Base-by-base conservation (phyloP, 208 protist genomes). In the Balamuthia mandrillaris region DNA sequence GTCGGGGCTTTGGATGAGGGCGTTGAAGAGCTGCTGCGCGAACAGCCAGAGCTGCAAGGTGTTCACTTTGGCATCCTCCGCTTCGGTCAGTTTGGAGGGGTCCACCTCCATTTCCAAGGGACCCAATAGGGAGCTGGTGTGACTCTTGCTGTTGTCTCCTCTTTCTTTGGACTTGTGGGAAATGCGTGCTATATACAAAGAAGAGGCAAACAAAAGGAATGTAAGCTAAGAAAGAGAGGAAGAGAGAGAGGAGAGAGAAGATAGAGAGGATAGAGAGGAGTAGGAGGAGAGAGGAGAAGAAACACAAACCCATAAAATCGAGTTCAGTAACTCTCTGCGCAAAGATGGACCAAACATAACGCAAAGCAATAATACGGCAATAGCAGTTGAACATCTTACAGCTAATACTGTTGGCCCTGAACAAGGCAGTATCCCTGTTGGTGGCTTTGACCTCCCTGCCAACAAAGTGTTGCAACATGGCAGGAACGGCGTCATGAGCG, bases 351-450 rank as follows among this genome's bases (percentile, higher is more conserved):
- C 77, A 84, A 18, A 84, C 52, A 21, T 84, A 84, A 10, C 35
- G 52, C 47, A 83, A 33, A 14, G 52, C 77, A 10, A 68, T 33
- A 24, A 84, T 84, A 4, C 54, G 47, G 41, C 51, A n/a, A 56
- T 84, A 84, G 31, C 41, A 39, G 18, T 29, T 58, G 77, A 44
- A 84, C 77, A 84, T 84, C 33, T 84, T 84, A 21, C 44, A 24
- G 41, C 52, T 56, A 16, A 66, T 72, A 47, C 60, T 74, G 44
- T 84, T 72, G n/a, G 77, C 21, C 4, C 77, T 47, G 77, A 84
- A 84, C 16, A 84, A 56, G 18, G 70, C 60, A 0, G 70, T 60
- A 27, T 79, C 70, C 29, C 60, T 33, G 47, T 29, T 39, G 3
- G 70, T 49, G 47, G 31, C 10, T 21, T 58, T 33, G 47, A 79